These are phyloP conservation scores for Trebouxiophyceae sp. DNA, from an alignment of 163 green algal genomes.

Conservation along the genomic window DNA sequence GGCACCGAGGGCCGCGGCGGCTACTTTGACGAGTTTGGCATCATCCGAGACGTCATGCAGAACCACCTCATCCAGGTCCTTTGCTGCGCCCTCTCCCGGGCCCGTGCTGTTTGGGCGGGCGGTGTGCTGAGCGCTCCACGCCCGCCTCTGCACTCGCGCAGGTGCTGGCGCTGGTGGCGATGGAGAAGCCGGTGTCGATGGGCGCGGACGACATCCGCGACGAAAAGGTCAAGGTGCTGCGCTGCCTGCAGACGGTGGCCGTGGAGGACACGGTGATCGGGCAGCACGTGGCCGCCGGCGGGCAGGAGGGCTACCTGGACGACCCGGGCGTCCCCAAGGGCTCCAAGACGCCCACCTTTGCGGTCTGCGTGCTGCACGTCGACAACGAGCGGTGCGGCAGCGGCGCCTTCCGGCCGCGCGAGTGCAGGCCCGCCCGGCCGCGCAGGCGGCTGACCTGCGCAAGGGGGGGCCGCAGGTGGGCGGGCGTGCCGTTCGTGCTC, in stretches of 20 bases:
- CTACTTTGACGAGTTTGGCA: slow-evolving; percentile 98
- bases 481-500: slow-evolving; percentile 93
- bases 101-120: no score
- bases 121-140: no score
- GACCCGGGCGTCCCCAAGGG: slow-evolving; percentile 77
- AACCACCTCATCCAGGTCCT: slow-evolving; percentile 89
- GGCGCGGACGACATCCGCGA: slow-evolving; percentile 93
- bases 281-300: slow-evolving; percentile 71
- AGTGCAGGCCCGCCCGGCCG: no score
- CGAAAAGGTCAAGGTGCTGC: slow-evolving; percentile 94
- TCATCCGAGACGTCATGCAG: slow-evolving; percentile 96
- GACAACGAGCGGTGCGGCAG: slow-evolving; percentile 79
- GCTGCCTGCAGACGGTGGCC: slow-evolving; percentile 54
- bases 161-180: slow-evolving; percentile 85
- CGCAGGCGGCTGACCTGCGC: no score
- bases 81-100: no score
- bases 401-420: no score
- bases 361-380: slow-evolving; percentile 64
- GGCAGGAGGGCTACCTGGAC: slow-evolving; percentile 76
- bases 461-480: no score
- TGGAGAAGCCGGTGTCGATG: slow-evolving; percentile 85
- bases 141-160: no score
- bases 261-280: slow-evolving; percentile 77
- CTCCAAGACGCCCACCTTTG: slow-evolving; percentile 81
- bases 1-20: slow-evolving; percentile 85